Evolutionary conservation across 148 eudicot species (phyloP).

Genomic region (Fagopyrum homotropicum): DNA sequence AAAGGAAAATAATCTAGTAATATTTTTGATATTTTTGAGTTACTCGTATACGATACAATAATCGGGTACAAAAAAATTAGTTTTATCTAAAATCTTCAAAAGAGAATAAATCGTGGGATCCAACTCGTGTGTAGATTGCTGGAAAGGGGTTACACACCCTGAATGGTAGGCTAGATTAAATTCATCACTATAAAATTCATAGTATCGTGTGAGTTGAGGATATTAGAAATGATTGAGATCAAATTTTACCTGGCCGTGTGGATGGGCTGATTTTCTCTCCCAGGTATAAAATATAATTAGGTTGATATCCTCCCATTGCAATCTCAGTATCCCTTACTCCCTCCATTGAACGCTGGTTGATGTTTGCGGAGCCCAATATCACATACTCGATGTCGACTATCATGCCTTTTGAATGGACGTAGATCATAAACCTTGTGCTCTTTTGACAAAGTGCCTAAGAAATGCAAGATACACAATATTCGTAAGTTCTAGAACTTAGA

Average conservation of each 20-base stretch:
- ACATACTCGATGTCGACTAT: conserved; percentile 84
- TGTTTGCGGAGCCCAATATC: conserved; percentile 83
- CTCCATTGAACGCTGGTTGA: conserved; percentile 86
- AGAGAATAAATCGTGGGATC: too few species aligned
- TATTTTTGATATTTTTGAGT: too few species aligned
- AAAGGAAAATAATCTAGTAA: too few species aligned
- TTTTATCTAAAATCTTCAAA: too few species aligned
- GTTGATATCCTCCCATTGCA: conserved; percentile 93
- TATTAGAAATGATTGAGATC: neutral
- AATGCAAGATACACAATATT: neutral
- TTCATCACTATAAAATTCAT: neutral
- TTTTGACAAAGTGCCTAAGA: conserved; percentile 41
- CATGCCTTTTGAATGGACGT: conserved; percentile 96
- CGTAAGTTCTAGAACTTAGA: neutral
- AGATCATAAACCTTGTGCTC: conserved; percentile 75
- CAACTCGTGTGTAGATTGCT: too few species aligned
- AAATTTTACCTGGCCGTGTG: conserved; percentile 62
- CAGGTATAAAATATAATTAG: conserved; percentile 69
- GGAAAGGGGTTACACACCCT: too few species aligned
- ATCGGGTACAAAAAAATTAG: too few species aligned
- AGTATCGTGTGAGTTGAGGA: neutral
- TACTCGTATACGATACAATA: too few species aligned
- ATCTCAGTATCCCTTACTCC: conserved; percentile 92
- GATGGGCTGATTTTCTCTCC: conserved; percentile 35
- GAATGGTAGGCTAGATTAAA: neutral